phyloP scores from a whole-genome alignment of 2,329 filamentous ascomycete genomes.

The Cyclaneusma minus region DNA sequence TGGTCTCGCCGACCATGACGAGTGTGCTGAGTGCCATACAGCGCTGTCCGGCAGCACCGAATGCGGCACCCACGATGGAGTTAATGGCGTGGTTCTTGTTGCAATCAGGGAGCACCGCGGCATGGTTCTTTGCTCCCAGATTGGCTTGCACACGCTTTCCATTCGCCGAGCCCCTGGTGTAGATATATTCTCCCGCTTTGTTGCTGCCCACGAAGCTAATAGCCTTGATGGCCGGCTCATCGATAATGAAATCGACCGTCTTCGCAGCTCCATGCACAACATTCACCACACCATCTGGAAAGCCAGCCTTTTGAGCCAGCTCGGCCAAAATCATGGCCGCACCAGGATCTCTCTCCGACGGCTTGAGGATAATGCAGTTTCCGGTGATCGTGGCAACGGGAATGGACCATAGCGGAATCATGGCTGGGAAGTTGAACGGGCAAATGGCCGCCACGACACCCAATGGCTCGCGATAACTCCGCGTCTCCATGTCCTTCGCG shows the following conservation, averaged over 20 bases:
- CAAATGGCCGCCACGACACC: constrained; percentile 74
- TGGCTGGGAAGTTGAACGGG: constrained; percentile 83
- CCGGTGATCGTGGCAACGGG: constrained; percentile 72
- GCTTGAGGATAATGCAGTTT: constrained; percentile 75
- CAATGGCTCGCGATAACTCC: constrained; percentile 67
- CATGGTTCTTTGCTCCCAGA: constrained; percentile 79
- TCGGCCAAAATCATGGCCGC: constrained; percentile 77
- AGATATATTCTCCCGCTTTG: constrained; percentile 83
- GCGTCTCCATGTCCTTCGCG: constrained; percentile 79
- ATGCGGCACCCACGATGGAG: constrained; percentile 69
- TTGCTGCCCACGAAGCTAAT: constrained; percentile 78
- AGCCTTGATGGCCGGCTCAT: constrained; percentile 74
- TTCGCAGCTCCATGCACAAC: constrained; percentile 67
- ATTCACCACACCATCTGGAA: constrained; percentile 70
- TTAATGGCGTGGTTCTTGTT: constrained; percentile 86
- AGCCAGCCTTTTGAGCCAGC: constrained; percentile 64
- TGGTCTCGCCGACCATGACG: constrained; percentile 73
- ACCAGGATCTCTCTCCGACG: constrained; percentile 72
- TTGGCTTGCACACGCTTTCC: constrained; percentile 84
- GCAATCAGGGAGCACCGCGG: constrained; percentile 68
- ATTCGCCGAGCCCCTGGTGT: constrained; percentile 60
- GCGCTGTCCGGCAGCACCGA: constrained; percentile 70
- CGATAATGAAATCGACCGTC: constrained; percentile 75
- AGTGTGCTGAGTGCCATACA: constrained; percentile 79
- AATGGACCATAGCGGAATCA: constrained; percentile 88